Percentiles rank a stretch among this genome's conserved stretches.
Conservation (phyloP, 192 early-diverging fungal species). For the Coemansia sp. region DNA sequence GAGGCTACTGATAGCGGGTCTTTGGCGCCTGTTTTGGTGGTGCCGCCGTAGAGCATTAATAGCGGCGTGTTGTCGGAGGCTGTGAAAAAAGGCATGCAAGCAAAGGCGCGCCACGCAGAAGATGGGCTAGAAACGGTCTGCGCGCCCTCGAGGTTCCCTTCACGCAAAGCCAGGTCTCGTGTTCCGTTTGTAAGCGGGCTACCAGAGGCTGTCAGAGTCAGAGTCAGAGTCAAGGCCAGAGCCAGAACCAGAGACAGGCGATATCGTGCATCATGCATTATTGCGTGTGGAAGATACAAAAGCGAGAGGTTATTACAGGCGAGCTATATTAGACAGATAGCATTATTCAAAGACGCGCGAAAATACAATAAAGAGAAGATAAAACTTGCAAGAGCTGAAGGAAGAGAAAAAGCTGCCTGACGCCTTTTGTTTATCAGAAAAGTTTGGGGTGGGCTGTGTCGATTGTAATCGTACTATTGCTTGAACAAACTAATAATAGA, state of each 20-base stretch:
- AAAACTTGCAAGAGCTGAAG: background rate
- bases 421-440: background rate
- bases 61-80: constrained; percentile 33
- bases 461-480: background rate
- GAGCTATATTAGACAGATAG: background rate
- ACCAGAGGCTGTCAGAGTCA: background rate
- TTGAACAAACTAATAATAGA: background rate
- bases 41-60: constrained; percentile 53
- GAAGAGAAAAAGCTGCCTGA: background rate
- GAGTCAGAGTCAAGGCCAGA: background rate
- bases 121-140: constrained; percentile 29
- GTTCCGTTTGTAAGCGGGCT: background rate
- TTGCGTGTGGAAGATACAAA: background rate
- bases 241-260: background rate
- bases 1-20: constrained; percentile 32
- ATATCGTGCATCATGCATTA: constrained; percentile 2
- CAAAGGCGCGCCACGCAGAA: constrained; percentile 44
- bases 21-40: constrained; percentile 17
- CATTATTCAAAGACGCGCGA: background rate
- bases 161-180: constrained; percentile 8
- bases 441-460: background rate
- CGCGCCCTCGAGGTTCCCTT: constrained; percentile 36
- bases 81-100: constrained; percentile 49
- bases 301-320: background rate
- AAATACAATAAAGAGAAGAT: background rate